phyloP scores from a whole-genome alignment of 1,284 basidiomycete species.

The Schizophyllum commune region DNA sequence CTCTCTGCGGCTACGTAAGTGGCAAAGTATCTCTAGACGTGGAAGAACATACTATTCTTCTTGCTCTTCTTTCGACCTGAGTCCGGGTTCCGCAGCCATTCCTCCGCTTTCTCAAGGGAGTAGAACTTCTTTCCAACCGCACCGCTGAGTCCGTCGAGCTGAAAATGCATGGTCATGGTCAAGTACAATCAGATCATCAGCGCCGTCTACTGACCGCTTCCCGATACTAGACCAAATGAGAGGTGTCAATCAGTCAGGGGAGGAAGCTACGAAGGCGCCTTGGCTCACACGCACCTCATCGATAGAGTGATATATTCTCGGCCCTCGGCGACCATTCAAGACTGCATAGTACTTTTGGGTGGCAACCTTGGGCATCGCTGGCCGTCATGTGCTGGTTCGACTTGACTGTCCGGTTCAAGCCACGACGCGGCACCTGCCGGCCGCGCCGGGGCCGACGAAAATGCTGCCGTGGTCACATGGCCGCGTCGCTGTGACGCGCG shows the following conservation, averaged over 20 bases:
- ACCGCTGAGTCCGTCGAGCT: background rate
- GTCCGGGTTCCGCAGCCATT: background rate
- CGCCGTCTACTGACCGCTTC: background rate
- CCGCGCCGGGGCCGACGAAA: background rate
- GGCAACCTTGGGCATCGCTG: background rate
- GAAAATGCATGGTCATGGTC: background rate
- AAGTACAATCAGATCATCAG: background rate
- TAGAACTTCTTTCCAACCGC: background rate
- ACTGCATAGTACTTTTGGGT: conserved; percentile 35
- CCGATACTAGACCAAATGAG: background rate
- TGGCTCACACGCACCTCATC: conserved; percentile 23
- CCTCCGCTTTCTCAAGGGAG: conserved; percentile 2
- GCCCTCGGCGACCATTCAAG: conserved; percentile 30
- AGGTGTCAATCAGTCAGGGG: background rate
- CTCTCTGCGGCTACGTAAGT: background rate
- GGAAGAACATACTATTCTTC: background rate
- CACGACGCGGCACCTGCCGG: background rate
- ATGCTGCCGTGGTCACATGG: background rate
- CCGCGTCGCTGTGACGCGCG: background rate
- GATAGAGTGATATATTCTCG: conserved; percentile 35
- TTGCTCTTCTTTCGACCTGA: background rate
- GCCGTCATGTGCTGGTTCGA: background rate
- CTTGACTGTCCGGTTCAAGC: background rate
- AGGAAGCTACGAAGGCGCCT: background rate
- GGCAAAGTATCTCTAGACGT: background rate